Evolutionary conservation across 805 yeast genomes (phyloP), one percentile per base, ranked within the genome.

Genomic region (Dipodascopsis tothii): DNA sequence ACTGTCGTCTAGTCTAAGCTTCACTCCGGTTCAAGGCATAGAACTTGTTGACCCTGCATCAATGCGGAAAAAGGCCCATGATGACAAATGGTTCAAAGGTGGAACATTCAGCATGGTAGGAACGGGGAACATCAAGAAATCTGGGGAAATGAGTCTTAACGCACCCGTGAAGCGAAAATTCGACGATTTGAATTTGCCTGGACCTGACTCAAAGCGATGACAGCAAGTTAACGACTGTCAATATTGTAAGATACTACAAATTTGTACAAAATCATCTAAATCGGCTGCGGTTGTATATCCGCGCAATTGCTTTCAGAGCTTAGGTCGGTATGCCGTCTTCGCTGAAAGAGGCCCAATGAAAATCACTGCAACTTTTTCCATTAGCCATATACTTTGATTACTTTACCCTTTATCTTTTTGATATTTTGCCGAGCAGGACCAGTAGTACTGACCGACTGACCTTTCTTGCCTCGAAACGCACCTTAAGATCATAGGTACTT

Each of bases 11-110:
- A 48, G 57, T 3, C 30, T 55, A 9, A 30, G 57, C 16, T 52
- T 57, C 37, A 52, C 58, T 3, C 56, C 58, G 6, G 48, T 37
- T 3, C 56, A 52, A 32, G 61, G 60, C 4, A 54, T 57, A 14
- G 58, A 57, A 42, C 40, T 57, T 21, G 48, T 56, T 5, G 59
- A 55, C 32, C 61, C 60, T 6, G 33, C 36, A 11, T n/a, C 25
- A 9, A 35, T 33, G n/a, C 21, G 25, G 40, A 40, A 37, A 22
- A 14, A 30, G 20, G 16, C 23, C 22, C 41, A 38, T 4, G 48
- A 50, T 14, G 59, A 55, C 33, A 42, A 51, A 21, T 57, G 60
- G 59, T 57, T 57, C 36, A 43, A 41, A 2, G 47, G 45, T 35
- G 61, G 60, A 2, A 52, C 55, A 1, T 57, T 55, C 39, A 25